Conservation (phyloP, 2,329 filamentous ascomycete genomes). For the Fusarium hainanense region DNA sequence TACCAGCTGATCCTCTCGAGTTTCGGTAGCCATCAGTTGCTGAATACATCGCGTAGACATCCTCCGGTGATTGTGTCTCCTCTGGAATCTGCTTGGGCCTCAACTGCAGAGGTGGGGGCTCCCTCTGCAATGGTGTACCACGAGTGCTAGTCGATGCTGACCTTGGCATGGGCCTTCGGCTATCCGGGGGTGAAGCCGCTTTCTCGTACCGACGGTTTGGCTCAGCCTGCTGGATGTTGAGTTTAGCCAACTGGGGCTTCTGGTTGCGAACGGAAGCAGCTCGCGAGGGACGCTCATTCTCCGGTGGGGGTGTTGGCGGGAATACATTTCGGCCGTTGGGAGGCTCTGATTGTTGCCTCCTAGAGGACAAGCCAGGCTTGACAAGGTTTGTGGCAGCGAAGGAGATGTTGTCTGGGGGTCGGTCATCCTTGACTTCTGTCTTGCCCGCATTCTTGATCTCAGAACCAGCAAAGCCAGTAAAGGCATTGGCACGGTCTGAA, state of each 20-base stretch:
- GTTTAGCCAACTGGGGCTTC: slow-evolving; percentile 70
- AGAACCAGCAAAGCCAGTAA: slow-evolving; percentile 82
- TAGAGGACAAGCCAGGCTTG: slow-evolving; percentile 82
- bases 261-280: slow-evolving; percentile 70
- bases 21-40: slow-evolving; percentile 54
- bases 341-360: slow-evolving; percentile 87
- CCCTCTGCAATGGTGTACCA: slow-evolving; percentile 55
- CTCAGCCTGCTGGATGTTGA: slow-evolving; percentile 68
- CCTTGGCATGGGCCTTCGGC: slow-evolving; percentile 49
- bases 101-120: slow-evolving; percentile 46
- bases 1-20: slow-evolving; percentile 44
- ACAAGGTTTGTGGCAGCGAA: slow-evolving; percentile 94
- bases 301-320: slow-evolving; percentile 97
- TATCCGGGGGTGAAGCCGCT: slow-evolving; percentile 59
- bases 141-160: slow-evolving; percentile 58
- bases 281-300: slow-evolving; percentile 77
- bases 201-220: slow-evolving; percentile 67
- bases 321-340: slow-evolving; percentile 84
- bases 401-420: slow-evolving; percentile 85
- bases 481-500: slow-evolving; percentile 82
- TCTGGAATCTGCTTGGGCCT: slow-evolving; percentile 54
- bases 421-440: slow-evolving; percentile 75
- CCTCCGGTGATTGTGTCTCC: slow-evolving; percentile 72
- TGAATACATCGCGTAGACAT: slow-evolving; percentile 74
- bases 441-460: slow-evolving; percentile 78